Conservation (phyloP, 73 alveolate species). For the Stentor roeselii region DNA sequence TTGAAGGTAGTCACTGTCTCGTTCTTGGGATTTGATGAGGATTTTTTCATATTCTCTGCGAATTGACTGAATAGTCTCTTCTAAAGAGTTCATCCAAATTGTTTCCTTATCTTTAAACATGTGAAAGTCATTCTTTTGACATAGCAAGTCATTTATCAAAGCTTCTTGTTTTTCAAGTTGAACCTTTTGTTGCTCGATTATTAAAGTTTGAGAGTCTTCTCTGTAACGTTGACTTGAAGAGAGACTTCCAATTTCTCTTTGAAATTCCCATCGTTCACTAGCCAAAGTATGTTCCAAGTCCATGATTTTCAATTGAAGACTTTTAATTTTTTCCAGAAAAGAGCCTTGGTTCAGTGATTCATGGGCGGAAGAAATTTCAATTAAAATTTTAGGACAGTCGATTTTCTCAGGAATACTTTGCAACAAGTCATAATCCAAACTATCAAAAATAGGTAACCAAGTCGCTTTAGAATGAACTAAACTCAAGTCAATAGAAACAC, state of each 20-base stretch:
- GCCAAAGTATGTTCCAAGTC: background rate
- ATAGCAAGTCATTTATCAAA: background rate
- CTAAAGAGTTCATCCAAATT: background rate
- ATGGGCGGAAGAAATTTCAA: too few relatives aligned
- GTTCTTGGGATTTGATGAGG: background rate
- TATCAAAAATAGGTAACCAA: background rate
- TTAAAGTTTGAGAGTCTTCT: background rate
- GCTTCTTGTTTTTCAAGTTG: background rate
- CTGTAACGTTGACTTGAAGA: background rate
- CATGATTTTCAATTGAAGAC: background rate
- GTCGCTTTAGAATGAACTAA: background rate
- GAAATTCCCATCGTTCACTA: conserved; percentile 8
- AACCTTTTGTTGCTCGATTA: background rate
- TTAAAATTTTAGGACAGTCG: background rate
- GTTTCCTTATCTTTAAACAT: background rate
- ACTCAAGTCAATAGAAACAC: background rate
- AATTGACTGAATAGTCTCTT: background rate
- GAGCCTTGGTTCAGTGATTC: background rate
- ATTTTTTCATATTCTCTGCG: background rate
- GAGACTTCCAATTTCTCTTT: background rate
- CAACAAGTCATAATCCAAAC: background rate
- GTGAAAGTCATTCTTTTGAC: background rate
- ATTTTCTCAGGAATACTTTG: background rate
- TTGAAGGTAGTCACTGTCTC: background rate
- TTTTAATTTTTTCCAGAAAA: background rate